Base-by-base conservation (phyloP, 148 eudicot genomes). In the Cornus florida region DNA sequence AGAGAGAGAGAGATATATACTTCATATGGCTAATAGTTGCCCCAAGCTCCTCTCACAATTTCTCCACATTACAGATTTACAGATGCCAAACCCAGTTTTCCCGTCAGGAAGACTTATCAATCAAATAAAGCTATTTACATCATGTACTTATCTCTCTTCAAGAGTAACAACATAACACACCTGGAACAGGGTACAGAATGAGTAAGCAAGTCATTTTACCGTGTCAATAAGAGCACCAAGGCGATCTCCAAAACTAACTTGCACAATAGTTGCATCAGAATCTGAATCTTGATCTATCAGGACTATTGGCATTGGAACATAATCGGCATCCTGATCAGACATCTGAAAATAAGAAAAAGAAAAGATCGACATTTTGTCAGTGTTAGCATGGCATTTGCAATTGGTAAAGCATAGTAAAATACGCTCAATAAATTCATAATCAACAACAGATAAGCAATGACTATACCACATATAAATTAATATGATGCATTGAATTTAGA, bases 241-340 rank as follows among this genome's bases (percentile, higher is more conserved):
- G 53, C 99, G 99, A 88, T 96, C 99, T 78, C 99, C 99, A 84
- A 96, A 96, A 87, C 99, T 92, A 70, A 96, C 80, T 82, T 93
- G 92, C 79, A 96, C 98, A 32, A 91, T 83, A 41, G 99, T 93
- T 86, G 93, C 88, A 67, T 82, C 91, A 67, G 97, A 88, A 71
- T 93, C 93, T 77, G 94, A 79, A 87, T 89, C 93, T 86, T 95
- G 98, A 82, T 92, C 94, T 56, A 95, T 95, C 75, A 87, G 72
- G 80, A 95, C 98, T 79, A 93, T 86, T 23, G 98, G 98, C 86
- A 86, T 85, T 22, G 98, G 98, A 48, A 91, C 87, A 84, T 74
- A 73, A 83, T 91, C 97, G 69, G 84, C 74, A 71, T 89, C 93
- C 75, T 69, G 81, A 83, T 90, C 90, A 82, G 88, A 78, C 79